Percentiles rank a stretch among this genome's conserved stretches.
These are phyloP conservation scores for Dictyostelium intermedium DNA, from an alignment of 78 protist species.

Conservation along the genomic window DNA sequence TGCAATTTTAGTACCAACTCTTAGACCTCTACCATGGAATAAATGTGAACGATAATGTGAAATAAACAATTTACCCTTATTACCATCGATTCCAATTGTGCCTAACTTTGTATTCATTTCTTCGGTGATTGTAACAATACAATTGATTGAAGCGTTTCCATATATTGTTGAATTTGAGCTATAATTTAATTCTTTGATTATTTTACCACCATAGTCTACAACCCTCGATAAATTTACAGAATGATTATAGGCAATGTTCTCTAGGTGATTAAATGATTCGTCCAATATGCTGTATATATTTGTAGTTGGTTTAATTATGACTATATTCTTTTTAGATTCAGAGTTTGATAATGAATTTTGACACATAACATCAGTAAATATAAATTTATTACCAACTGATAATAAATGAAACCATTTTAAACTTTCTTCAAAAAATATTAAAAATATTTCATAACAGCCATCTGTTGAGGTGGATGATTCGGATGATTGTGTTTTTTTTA, in stretches of 20 bases:
- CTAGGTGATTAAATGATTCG: background rate
- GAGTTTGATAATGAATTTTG: background rate
- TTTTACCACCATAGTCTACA: background rate
- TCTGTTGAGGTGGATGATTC: too few species aligned
- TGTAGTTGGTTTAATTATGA: background rate
- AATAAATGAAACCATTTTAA: constrained; percentile 37
- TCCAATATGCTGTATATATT: background rate
- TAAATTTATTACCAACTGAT: background rate
- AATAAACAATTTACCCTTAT: background rate
- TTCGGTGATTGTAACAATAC: background rate
- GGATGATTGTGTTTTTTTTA: too few species aligned
- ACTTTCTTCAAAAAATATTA: constrained; percentile 15
- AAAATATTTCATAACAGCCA: background rate
- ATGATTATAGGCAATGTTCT: background rate
- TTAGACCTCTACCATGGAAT: constrained; percentile 47
- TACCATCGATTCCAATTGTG: background rate
- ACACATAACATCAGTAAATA: background rate
- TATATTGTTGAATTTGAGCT: background rate
- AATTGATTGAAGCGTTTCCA: background rate
- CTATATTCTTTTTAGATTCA: background rate
- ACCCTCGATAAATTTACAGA: background rate
- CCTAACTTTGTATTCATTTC: constrained; percentile 8
- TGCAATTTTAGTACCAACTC: constrained; percentile 16
- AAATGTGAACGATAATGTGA: constrained; percentile 25
- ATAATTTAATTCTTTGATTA: background rate